Conservation (phyloP, 345 rosid genomes). For the Orychophragmus violaceus region DNA sequence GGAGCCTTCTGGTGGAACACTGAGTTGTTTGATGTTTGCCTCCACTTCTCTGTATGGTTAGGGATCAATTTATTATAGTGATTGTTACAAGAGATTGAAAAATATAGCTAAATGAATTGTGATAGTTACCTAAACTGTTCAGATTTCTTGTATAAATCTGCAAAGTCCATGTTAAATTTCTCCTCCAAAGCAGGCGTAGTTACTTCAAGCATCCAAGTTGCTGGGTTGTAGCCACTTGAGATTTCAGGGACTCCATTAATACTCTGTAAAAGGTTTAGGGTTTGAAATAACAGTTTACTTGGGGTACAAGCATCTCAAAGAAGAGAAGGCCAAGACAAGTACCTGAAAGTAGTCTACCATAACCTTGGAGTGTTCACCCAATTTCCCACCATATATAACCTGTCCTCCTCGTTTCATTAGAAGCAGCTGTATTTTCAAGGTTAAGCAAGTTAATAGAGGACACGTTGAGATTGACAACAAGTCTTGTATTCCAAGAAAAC, state of each 20-base stretch:
- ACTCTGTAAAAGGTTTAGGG: constrained; percentile 33
- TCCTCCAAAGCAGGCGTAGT: constrained; percentile 63
- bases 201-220: constrained; percentile 98
- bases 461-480: constrained; percentile 4
- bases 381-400: constrained; percentile 81
- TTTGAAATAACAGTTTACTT: neutral
- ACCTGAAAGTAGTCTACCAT: constrained; percentile 83
- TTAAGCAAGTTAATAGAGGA: constrained; percentile 8
- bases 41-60: constrained; percentile 71
- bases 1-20: constrained; percentile 64
- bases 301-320: neutral
- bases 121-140: constrained; percentile 49
- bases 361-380: constrained; percentile 57
- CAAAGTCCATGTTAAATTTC: constrained; percentile 56
- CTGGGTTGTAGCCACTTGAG: constrained; percentile 70
- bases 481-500: neutral
- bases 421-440: constrained; percentile 51
- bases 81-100: neutral
- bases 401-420: constrained; percentile 97
- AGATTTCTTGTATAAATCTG: constrained; percentile 57
- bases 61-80: too few relatives aligned
- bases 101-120: neutral
- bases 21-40: constrained; percentile 41
- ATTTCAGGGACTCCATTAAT: constrained; percentile 58
- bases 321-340: neutral